phyloP scores from a whole-genome alignment of 2,329 filamentous ascomycete genomes.

The Trichoderma pleuroti region DNA sequence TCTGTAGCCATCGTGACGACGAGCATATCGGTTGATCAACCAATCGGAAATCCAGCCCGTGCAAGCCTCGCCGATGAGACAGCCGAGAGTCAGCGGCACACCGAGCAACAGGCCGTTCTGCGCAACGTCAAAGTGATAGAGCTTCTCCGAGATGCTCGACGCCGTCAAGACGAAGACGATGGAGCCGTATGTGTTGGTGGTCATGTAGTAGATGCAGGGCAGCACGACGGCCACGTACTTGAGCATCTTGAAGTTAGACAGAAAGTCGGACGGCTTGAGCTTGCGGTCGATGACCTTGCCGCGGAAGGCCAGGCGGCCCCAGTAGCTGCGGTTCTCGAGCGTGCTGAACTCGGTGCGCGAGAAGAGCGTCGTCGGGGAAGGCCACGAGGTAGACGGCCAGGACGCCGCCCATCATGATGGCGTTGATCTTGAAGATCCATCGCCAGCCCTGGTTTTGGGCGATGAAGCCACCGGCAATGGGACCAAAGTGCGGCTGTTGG shows the following conservation, averaged over 20 bases:
- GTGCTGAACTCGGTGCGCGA: slow-evolving; percentile 10
- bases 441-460: slow-evolving; percentile 4
- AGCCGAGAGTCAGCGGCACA: slow-evolving; percentile 2
- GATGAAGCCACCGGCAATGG: slow-evolving; percentile 11
- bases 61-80: slow-evolving; percentile 7
- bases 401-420: slow-evolving; percentile 2
- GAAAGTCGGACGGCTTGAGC: neutral
- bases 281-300: slow-evolving; percentile 13
- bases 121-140: slow-evolving; percentile 11
- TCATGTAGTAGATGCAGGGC: slow-evolving; percentile 15
- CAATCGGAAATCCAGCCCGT: slow-evolving; percentile 15
- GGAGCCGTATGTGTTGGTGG: slow-evolving; percentile 6
- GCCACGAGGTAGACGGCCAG: neutral
- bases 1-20: slow-evolving; percentile 5
- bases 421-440: slow-evolving; percentile 15
- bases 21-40: slow-evolving; percentile 11
- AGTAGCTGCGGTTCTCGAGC: slow-evolving; percentile 9
- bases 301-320: slow-evolving; percentile 1
- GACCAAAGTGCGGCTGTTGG: slow-evolving; percentile 7
- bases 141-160: slow-evolving; percentile 6
- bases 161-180: slow-evolving; percentile 11
- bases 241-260: slow-evolving; percentile 13
- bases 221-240: slow-evolving; percentile 7
- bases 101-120: slow-evolving; percentile 12
- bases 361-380: slow-evolving; percentile 16